Evolutionary conservation across 1,284 basidiomycete genomes (phyloP).

Genomic region (Melampsora larici-populina): DNA sequence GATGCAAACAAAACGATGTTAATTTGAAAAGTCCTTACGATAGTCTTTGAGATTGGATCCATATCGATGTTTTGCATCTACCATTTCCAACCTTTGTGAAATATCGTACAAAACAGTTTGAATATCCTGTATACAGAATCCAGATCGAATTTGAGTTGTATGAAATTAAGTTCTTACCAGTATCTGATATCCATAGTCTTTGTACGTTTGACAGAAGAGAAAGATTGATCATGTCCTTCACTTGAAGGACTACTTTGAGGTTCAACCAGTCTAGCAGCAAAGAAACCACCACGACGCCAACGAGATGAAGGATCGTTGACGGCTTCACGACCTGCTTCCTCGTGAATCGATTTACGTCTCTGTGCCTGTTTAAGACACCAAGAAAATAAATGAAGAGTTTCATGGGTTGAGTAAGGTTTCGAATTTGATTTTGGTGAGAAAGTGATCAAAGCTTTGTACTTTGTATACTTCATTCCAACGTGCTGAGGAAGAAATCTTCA

Average conservation of each 20-base stretch:
- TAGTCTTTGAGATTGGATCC: constrained; percentile 61
- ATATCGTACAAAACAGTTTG: constrained; percentile 53
- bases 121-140: background rate
- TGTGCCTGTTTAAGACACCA: background rate
- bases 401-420: background rate
- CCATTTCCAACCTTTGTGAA: constrained; percentile 58
- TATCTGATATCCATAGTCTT: constrained; percentile 48
- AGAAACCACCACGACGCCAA: constrained; percentile 48
- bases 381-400: no score
- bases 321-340: background rate
- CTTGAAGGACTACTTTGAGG: constrained; percentile 12
- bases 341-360: constrained; percentile 1
- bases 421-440: no score
- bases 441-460: constrained; percentile 35
- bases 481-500: constrained; percentile 46
- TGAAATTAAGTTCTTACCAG: constrained; percentile 33
- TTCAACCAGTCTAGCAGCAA: constrained; percentile 46
- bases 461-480: constrained; percentile 48
- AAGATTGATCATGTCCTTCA: background rate
- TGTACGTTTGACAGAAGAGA: background rate
- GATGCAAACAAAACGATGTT: constrained; percentile 8
- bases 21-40: constrained; percentile 48
- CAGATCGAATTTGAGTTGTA: background rate
- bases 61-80: constrained; percentile 70
- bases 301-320: constrained; percentile 45